Conservation (phyloP, 2,329 filamentous ascomycete genomes). For the Fusarium sp. region DNA sequence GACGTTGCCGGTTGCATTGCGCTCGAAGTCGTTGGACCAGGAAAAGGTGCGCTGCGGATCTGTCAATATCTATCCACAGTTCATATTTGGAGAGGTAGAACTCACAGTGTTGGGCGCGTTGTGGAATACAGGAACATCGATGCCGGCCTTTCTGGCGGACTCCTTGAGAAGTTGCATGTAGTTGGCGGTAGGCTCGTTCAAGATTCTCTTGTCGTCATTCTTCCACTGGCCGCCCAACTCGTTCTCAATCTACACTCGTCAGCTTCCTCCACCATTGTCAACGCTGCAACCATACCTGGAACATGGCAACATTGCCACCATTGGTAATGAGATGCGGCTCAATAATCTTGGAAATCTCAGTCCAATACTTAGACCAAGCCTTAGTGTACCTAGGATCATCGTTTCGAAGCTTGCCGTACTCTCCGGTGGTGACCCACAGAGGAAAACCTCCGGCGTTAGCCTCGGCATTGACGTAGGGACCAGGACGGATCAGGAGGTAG, state of each 20-base stretch:
- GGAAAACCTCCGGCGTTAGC: conserved; percentile 70
- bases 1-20: conserved; percentile 64
- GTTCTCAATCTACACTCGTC: conserved; percentile 58
- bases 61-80: conserved; percentile 41
- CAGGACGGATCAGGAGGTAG: conserved; percentile 59
- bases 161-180: conserved; percentile 69
- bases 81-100: accelerated
- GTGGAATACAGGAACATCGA: conserved; percentile 65
- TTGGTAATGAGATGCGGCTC: conserved; percentile 65
- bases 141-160: conserved; percentile 63
- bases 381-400: conserved; percentile 62
- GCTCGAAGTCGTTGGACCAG: conserved; percentile 68
- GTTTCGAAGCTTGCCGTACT: conserved; percentile 62
- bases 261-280: accelerated
- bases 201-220: conserved; percentile 52
- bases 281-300: conserved; percentile 44
- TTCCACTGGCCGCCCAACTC: conserved; percentile 59
- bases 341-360: conserved; percentile 60
- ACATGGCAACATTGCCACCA: conserved; percentile 65
- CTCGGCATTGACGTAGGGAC: conserved; percentile 72
- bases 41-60: conserved; percentile 45
- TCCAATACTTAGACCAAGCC: conserved; percentile 65
- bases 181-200: conserved; percentile 58
- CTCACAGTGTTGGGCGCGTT: conserved; percentile 69
- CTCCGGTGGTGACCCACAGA: conserved; percentile 70